phyloP scores from a whole-genome alignment of 1,284 basidiomycete species.

The Neonothopanus nambi region DNA sequence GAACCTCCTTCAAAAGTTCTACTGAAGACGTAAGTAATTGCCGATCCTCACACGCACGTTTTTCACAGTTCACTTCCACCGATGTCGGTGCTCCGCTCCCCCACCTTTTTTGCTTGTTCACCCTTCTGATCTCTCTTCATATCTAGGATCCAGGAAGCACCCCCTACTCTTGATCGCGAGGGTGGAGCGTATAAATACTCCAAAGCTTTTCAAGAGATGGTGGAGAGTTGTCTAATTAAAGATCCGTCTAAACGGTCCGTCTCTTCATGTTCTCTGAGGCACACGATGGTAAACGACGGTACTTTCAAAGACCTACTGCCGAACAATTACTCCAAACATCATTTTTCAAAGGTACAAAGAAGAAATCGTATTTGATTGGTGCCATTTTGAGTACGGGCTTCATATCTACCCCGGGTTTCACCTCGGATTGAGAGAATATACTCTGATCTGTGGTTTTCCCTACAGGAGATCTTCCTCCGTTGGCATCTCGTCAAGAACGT shows the following conservation, averaged over 20 bases:
- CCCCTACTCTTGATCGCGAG: conserved; percentile 74
- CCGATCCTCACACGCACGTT: not conserved
- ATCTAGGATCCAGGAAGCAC: conserved; percentile 63
- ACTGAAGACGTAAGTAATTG: conserved; percentile 60
- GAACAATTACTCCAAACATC: conserved; percentile 75
- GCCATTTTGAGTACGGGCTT: conserved; percentile 62
- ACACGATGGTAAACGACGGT: conserved; percentile 1
- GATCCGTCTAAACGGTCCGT: conserved; percentile 73
- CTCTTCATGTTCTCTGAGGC: not conserved
- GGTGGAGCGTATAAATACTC: conserved; percentile 79
- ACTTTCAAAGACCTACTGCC: conserved; percentile 68
- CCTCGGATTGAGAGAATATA: not conserved
- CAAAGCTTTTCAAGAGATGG: conserved; percentile 77
- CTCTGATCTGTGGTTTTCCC: not conserved
- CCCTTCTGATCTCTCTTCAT: conserved; percentile 18
- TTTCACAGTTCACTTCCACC: not conserved
- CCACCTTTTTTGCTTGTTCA: conserved; percentile 17
- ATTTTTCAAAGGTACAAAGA: conserved; percentile 80
- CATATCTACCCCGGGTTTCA: not conserved
- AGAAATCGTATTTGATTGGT: conserved; percentile 71
- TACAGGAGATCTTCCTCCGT: conserved; percentile 64
- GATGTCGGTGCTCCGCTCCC: not conserved
- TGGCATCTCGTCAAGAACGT: conserved; percentile 70
- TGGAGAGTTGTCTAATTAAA: conserved; percentile 81
- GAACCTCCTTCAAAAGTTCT: conserved; percentile 76